Base-by-base conservation (phyloP, 2,329 filamentous ascomycete species). In the Decorospora gaudefroyi region DNA sequence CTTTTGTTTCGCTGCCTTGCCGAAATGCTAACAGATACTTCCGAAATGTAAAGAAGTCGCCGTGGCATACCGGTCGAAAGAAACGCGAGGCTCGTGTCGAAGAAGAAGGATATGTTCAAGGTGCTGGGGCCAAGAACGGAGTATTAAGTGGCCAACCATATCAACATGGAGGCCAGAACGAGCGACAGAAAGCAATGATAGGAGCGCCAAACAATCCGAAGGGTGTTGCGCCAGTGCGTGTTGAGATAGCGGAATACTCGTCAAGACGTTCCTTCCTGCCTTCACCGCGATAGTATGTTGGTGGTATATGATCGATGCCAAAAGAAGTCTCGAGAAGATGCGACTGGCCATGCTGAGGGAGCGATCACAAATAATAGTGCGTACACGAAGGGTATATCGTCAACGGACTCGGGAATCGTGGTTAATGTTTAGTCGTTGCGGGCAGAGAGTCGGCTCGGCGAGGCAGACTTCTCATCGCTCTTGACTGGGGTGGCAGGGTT, bases 401-500 rank as follows among this genome's bases (percentile, higher is more conserved):
- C 45, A 44, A 29, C 22, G 33, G 31, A 30, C 16, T 35, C 12
- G 11, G 23, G 49, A 39, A 33, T 32, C 38, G 22, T 26, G 17
- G 25, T 25, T 29, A 38, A 11, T 12, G 12, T 29, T 57, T 51
- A 70, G 22, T 70, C 66, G 12, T 64, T 64, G 17, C 55, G 53
- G 41, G 33, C 46, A 36, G 60, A 54, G 6, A 39, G 50, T 12
- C 48, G 56, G 45, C 46, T 57, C 18, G 65, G 63, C 9, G 64
- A 66, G 29, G 47, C 43, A 25, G 57, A 46, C 33, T 48, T 48
- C 19, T 58, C 59, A 8, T 61, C 62, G 6, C 51, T 42, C 46
- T 69, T 69, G 53, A 67, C 53, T 7, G 67, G 66, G 21, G 66
- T 69, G 10, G 62, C 55, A n/a, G 67, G 67, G 31, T 55, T 64